Evolutionary conservation across 1,284 basidiomycete species (phyloP).

Genomic region (Tylopilus orsonianus): DNA sequence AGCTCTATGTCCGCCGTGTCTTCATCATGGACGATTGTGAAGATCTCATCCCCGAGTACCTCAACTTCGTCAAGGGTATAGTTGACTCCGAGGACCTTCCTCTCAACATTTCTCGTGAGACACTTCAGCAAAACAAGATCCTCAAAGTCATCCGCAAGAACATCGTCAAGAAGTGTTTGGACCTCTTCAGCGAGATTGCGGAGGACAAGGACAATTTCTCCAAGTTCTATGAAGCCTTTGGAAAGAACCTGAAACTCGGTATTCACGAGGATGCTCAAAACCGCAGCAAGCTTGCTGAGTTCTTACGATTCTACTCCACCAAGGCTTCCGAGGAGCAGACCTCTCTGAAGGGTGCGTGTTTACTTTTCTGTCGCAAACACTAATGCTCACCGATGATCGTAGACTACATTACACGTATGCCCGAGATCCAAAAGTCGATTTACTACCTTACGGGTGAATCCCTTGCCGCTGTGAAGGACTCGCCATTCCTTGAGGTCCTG

Average conservation of each 20-base stretch:
- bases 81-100: conserved; percentile 99
- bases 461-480: conserved; percentile 87
- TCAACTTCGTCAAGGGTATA: conserved; percentile 99
- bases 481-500: conserved; percentile 98
- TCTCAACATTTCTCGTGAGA: conserved; percentile 99
- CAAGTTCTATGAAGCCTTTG: conserved; percentile 97
- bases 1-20: conserved; percentile 99
- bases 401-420: conserved; percentile 99
- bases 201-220: conserved; percentile 99
- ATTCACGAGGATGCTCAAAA: conserved; percentile 99
- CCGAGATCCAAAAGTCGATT: conserved; percentile 98
- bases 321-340: conserved; percentile 92
- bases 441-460: conserved; percentile 99
- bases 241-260: conserved; percentile 98
- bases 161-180: conserved; percentile 98
- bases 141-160: conserved; percentile 99
- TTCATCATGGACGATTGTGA: conserved; percentile 99
- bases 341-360: conserved; percentile 82
- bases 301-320: conserved; percentile 98
- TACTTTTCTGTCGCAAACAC: neutral
- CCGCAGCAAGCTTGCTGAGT: conserved; percentile 99
- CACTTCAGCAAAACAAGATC: conserved; percentile 99
- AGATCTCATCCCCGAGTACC: conserved; percentile 99
- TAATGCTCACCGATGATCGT: conserved; percentile 8
- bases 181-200: conserved; percentile 93